Evolutionary conservation across 805 yeast genomes (phyloP), one percentile per base, ranked within the genome.

Genomic region (Zygotorulaspora danielsina): DNA sequence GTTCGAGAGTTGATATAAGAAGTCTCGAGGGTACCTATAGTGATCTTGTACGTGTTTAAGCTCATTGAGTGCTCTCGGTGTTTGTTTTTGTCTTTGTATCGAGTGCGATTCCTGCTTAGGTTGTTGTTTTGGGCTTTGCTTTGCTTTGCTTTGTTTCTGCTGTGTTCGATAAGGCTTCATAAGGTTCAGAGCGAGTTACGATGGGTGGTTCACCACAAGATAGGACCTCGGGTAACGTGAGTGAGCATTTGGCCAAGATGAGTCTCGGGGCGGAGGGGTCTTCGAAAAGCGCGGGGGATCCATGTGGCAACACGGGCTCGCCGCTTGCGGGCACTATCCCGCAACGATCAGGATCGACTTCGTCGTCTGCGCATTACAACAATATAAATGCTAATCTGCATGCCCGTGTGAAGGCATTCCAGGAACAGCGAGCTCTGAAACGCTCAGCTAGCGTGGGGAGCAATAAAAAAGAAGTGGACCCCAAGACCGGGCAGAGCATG

Each of bases 341-440:
- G n/a, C 28, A 34, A 19, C 16, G 34, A 16, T 18, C 28, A 19
- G 46, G 54, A 16, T 42, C 51, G 4, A 41, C 57, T 3, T 53
- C 64, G 9, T 45, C 61, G 6, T 57, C 61, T 2, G 50, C 61
- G 25, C 55, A 57, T 22, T 60, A 57, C 38, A 53, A 47, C 34
- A 68, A 64, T 38, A 67, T 81, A 36, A 79, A 74, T 51, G 81
- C 93, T 8, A 90, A 84, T 46, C 75, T 87, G 28, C 96, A 88
- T 61, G 96, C 96, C 1, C 71, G 93, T 47, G 72, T 89, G 25
- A 66, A 84, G 59, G 96, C 95, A 0, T 84, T 89, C 53, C 96
- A 88, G 61, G 87, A 85, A 48, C 79, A 82, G 54, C 74, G 96
- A 50, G 79, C 78, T 42, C 64, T 66, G 34, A 65, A 67, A 36